Base-by-base conservation (phyloP, 345 rosid species). In the Turnera subulata region DNA sequence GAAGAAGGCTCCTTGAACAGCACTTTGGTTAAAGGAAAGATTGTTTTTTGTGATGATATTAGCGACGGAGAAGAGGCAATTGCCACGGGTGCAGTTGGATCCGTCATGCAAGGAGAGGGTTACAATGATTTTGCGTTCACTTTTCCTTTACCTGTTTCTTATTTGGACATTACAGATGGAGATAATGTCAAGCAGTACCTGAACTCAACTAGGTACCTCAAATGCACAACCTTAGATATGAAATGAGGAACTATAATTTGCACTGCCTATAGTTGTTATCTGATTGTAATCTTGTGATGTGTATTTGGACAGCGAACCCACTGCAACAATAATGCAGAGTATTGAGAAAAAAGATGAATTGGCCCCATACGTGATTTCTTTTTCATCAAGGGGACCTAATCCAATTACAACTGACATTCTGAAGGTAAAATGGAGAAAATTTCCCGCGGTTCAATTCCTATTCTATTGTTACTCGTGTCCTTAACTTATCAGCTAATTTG, bases 331-430 rank as follows among this genome's bases (percentile, higher is more conserved):
- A 50, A 56, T 63, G 18, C 69, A 61, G 57, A 72, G 71, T 63
- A 20, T 1, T 0, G 58, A 50, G 29, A 16, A 15, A 22, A 67
- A 47, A 4, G 68, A 75, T 38, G 56, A 37, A 39, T 29, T 57
- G 5, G 73, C 78, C 2, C 74, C 76, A 1, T 53, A 7, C 6
- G 69, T 73, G 11, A 71, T 42, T n/a, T 55, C 72, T 2, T 75
- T 72, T 52, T 75, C 76, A 5, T 67, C 76, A 0, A 53, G 83
- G 48, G 80, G 80, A 3, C 83, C 83, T 9, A 79, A 59, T 32
- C 42, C 59, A 0, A 53, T 73, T 47, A 65, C 76, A 21, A 39
- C 20, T 11, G 76, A 73, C 56, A 65, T 76, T 46, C 63, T 73
- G 9, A 68, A 72, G 74, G 77, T 73, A 56, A 55, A 29, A 29